These are phyloP conservation scores for Phytophthora fragariaefolia DNA, from an alignment of 352 stramenopile species.

Conservation along the genomic window DNA sequence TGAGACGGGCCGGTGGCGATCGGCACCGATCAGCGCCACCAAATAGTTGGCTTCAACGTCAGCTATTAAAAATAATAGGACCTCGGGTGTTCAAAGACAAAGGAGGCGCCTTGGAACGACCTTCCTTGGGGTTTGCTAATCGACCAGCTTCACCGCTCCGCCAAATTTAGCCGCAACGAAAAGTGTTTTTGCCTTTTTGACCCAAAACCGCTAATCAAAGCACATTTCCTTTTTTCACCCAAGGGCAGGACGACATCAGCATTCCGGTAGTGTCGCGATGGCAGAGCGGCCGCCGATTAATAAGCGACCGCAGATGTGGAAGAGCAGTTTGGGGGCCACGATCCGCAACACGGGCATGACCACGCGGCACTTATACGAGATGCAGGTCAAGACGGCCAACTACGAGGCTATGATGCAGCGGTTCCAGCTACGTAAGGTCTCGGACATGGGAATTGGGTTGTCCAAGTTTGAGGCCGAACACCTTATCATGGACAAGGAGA, in stretches of 20 bases:
- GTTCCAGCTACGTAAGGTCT: slow-evolving; percentile 41
- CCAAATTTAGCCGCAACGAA: neutral
- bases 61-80: no score
- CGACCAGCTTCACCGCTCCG: neutral
- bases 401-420: slow-evolving; percentile 26
- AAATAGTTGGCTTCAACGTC: neutral
- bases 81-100: no score
- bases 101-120: no score
- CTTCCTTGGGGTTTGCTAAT: no score
- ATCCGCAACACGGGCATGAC: slow-evolving; percentile 1
- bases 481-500: neutral
- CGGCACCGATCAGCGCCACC: neutral
- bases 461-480: neutral
- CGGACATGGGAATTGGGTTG: neutral
- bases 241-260: neutral
- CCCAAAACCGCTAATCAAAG: neutral
- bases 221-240: neutral
- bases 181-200: no score
- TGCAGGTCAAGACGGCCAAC: slow-evolving; percentile 2
- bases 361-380: neutral
- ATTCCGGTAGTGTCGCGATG: neutral
- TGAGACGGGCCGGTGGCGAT: neutral
- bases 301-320: neutral
- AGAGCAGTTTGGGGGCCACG: neutral
- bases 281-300: neutral